Conservation (phyloP, 768 basidiomycete species). For the Tricholoma bakamatsutake region DNA sequence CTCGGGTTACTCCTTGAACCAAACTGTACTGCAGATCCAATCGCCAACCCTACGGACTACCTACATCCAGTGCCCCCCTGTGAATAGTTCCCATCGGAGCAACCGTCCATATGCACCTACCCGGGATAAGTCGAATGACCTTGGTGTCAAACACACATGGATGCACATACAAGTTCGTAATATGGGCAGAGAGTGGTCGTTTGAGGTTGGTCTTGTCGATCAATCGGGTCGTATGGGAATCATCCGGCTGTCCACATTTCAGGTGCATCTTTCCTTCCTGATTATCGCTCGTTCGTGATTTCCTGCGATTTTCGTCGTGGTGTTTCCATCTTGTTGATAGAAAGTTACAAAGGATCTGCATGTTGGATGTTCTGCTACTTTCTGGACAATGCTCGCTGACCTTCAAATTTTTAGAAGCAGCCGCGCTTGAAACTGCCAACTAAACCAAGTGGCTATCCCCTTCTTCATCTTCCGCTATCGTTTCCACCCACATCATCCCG, state of each 20-base stretch:
- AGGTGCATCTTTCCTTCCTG: conserved; percentile 41
- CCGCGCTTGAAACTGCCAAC: conserved; percentile 42
- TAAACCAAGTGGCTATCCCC: conserved; percentile 34
- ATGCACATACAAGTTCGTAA: conserved; percentile 71
- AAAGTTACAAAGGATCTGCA: neutral
- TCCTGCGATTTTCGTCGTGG: neutral
- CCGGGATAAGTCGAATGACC: conserved; percentile 19
- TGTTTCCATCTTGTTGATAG: neutral
- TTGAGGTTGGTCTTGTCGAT: conserved; percentile 74
- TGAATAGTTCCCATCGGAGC: conserved; percentile 6
- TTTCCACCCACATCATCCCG: conserved; percentile 53
- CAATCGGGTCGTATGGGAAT: conserved; percentile 50
- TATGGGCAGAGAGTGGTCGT: conserved; percentile 62
- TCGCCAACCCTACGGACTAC: conserved; percentile 67
- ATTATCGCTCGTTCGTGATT: neutral
- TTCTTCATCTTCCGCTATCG: conserved; percentile 66
- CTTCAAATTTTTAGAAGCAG: conserved; percentile 36
- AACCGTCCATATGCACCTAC: conserved; percentile 1
- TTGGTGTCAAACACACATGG: conserved; percentile 68
- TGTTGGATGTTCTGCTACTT: neutral
- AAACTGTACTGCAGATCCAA: conserved; percentile 75
- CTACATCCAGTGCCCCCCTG: conserved; percentile 58
- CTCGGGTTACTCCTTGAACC: conserved; percentile 38
- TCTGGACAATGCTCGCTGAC: neutral
- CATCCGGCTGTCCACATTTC: conserved; percentile 72